These are phyloP conservation scores for Agaricus blazei DNA, from an alignment of 768 basidiomycete genomes.

Conservation along the genomic window DNA sequence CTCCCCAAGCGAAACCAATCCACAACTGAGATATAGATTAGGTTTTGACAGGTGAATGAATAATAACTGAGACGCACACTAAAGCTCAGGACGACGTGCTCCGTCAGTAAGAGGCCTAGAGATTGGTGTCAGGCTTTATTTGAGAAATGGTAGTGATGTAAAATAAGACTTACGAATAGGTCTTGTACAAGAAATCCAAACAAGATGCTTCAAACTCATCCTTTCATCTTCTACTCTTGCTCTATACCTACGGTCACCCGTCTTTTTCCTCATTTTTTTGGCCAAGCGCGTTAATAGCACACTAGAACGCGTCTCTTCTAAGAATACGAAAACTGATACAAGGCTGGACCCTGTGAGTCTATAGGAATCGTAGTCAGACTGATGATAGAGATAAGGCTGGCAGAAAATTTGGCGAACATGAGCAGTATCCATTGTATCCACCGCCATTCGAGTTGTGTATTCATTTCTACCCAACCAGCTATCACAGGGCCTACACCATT, in stretches of 20 bases:
- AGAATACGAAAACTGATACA: conserved; percentile 48
- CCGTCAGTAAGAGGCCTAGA: conserved; percentile 61
- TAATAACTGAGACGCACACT: conserved; percentile 46
- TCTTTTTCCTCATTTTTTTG: conserved; percentile 54
- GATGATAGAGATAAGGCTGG: background rate
- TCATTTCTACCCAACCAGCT: conserved; percentile 25
- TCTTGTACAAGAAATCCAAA: conserved; percentile 66
- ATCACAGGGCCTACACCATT: conserved; percentile 22
- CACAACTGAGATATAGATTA: conserved; percentile 42
- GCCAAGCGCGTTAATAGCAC: conserved; percentile 69
- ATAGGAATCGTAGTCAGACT: background rate
- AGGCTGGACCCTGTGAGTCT: conserved; percentile 52
- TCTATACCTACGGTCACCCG: conserved; percentile 60
- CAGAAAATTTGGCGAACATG: conserved; percentile 15
- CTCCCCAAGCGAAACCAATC: conserved; percentile 74
- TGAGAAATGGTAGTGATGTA: background rate
- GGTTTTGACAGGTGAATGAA: conserved; percentile 15
- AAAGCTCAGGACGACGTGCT: conserved; percentile 71
- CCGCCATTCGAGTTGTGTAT: conserved; percentile 21
- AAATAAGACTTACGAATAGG: conserved; percentile 56
- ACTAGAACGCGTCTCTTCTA: conserved; percentile 62
- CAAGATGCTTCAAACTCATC: conserved; percentile 45
- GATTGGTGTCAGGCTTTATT: background rate
- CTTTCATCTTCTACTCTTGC: conserved; percentile 50
- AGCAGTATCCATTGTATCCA: conserved; percentile 28